Base-by-base conservation (phyloP, 768 basidiomycete genomes). In the Udeniomyces megalosporus region DNA sequence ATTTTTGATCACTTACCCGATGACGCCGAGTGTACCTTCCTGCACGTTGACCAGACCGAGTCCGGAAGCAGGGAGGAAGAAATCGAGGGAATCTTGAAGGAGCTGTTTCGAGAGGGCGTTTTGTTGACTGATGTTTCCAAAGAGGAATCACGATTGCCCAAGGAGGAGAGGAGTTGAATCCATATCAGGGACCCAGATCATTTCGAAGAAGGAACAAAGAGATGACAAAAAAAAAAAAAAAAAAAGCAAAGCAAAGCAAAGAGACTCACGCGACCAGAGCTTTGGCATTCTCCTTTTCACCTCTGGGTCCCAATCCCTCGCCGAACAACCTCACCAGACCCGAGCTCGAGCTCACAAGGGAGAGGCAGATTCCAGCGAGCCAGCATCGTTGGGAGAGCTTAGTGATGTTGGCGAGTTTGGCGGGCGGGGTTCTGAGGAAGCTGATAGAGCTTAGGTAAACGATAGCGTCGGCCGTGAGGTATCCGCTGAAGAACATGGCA, bases 1-100 rank as follows among this genome's bases (percentile, higher is more conserved):
- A n/a, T n/a, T n/a, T n/a, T n/a, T n/a, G n/a, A n/a, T n/a, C n/a
- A 75, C 80, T 69, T 65, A 93, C 88, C 93, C 95, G 66, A 87
- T 79, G 62, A 87, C 77, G 59, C 95, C 93, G 31, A 93, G 75
- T 22, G 81, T 70, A 28, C 93, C 92, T 64, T 97, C 95, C 70
- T 85, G 88, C 67, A 92, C 68, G 67, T 80, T 79, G 66, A 83
- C 78, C 57, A 86, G 75, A 17, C 85, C 87, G 45, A 91, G 78
- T 62, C 80, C 84, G 22, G 84, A 83, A 7, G 89, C 86, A 5
- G 95, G 95, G 68, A 92, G 82, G 83, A 85, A 92, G 62, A 90
- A 74, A 71, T 99, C 95, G 62, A 91, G 77, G 22, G 81, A 70
- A 72, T 99, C 95, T 63, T 87, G 82, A 59, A 84, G 75, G 68